phyloP scores from a whole-genome alignment of 176 grass and related monocot genomes.

The Musa schizocarpa region DNA sequence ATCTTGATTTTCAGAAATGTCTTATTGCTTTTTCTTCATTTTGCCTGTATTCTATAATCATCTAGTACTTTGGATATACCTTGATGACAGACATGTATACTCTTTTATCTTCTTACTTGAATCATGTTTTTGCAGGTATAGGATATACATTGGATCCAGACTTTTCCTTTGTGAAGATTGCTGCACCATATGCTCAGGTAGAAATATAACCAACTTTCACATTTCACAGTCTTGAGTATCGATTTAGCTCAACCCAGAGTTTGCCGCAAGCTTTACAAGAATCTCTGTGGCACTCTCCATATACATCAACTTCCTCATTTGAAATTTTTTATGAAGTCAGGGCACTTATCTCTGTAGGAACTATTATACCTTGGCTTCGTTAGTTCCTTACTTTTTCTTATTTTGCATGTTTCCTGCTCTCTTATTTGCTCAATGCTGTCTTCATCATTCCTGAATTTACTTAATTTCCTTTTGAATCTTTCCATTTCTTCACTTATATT shows the following conservation, averaged over 20 bases:
- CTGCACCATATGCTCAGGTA: conserved; percentile 94
- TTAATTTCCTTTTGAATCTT: background rate
- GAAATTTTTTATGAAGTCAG: background rate
- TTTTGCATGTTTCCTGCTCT: too few relatives aligned
- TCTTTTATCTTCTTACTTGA: background rate
- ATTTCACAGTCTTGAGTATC: too few relatives aligned
- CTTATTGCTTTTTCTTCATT: background rate
- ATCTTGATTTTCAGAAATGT: background rate
- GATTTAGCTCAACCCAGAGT: too few relatives aligned
- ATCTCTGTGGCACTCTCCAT: background rate
- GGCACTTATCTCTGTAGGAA: background rate
- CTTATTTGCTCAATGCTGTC: too few relatives aligned
- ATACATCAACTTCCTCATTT: background rate
- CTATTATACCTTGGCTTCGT: too few relatives aligned
- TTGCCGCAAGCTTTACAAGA: background rate
- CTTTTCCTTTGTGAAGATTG: conserved; percentile 98
- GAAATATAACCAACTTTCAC: background rate
- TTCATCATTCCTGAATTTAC: background rate
- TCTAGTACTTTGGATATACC: background rate
- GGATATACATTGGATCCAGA: conserved; percentile 91
- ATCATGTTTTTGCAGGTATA: conserved; percentile 48
- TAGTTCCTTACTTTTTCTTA: background rate
- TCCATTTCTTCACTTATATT: background rate
- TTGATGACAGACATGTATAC: background rate
- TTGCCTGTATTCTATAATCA: background rate